Evolutionary conservation across 2,329 filamentous ascomycete species (phyloP).

Genomic region (Aulographum hederae): DNA sequence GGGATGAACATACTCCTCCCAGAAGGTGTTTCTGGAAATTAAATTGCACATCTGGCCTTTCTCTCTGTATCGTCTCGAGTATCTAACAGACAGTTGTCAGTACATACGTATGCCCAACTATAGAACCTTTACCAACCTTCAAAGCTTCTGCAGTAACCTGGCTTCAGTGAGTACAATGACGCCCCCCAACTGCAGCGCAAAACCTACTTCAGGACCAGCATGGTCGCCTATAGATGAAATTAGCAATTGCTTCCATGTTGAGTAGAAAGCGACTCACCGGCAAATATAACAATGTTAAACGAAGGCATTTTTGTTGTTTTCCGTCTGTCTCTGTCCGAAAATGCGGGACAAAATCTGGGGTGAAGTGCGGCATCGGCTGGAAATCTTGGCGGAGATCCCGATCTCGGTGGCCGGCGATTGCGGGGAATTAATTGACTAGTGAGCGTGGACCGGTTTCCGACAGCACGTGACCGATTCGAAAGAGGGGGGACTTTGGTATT

Average conservation of each 20-base stretch:
- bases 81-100: constrained; percentile 32
- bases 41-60: constrained; percentile 57
- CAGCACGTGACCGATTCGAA: too few species aligned
- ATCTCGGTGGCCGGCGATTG: too few species aligned
- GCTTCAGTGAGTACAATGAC: constrained; percentile 6
- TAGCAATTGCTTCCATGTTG: neutral
- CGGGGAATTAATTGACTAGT: too few species aligned
- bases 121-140: constrained; percentile 39
- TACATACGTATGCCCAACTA: constrained; percentile 3
- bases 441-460: too few species aligned
- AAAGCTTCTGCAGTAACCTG: constrained; percentile 70
- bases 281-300: constrained; percentile 23
- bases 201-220: constrained; percentile 21
- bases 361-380: too few species aligned
- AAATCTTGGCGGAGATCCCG: too few species aligned
- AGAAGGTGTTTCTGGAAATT: constrained; percentile 81
- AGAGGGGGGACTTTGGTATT: too few species aligned
- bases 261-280: constrained; percentile 11
- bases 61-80: constrained; percentile 59
- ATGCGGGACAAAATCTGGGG: too few species aligned
- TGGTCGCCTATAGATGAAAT: constrained; percentile 18
- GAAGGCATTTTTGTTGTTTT: constrained; percentile 14
- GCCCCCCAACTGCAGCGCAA: neutral
- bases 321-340: too few species aligned
- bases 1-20: constrained; percentile 54